Conservation (phyloP, 441 rosid species). For the Dalechampia spathulata region DNA sequence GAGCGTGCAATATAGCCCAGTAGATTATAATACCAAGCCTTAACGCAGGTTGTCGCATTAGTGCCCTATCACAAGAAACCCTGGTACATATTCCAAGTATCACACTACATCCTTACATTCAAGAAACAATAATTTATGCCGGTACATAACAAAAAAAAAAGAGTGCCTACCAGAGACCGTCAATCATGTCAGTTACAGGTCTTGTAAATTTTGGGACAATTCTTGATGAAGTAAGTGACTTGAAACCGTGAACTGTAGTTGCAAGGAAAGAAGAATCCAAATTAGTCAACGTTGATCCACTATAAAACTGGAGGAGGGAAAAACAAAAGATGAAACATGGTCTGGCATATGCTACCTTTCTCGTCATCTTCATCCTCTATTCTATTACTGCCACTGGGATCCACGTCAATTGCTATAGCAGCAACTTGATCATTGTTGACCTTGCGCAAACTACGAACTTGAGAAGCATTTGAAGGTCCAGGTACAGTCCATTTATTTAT, state of each 20-base stretch:
- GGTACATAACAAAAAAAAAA: conserved; percentile 6
- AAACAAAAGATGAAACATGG: background rate
- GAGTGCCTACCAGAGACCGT: conserved; percentile 77
- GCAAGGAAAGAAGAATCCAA: conserved; percentile 10
- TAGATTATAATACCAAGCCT: conserved; percentile 84
- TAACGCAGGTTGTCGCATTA: conserved; percentile 89
- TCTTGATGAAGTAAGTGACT: conserved; percentile 83
- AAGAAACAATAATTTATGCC: conserved; percentile 1
- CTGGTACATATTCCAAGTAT: conserved; percentile 28
- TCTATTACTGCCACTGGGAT: conserved; percentile 34
- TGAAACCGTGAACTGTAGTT: conserved; percentile 83
- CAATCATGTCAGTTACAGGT: conserved; percentile 77
- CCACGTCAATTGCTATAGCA: conserved; percentile 77
- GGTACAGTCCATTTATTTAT: conserved; percentile 68
- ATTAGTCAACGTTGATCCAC: background rate
- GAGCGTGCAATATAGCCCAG: conserved; percentile 87
- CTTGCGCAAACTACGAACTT: conserved; percentile 89
- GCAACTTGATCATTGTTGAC: conserved; percentile 92
- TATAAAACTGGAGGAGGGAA: background rate
- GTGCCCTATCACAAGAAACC: conserved; percentile 97
- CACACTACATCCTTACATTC: conserved; percentile 4
- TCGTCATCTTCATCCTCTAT: conserved; percentile 95
- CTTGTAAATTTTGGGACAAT: conserved; percentile 79
- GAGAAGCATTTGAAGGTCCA: conserved; percentile 58
- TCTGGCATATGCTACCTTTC: conserved; percentile 55